Base-by-base conservation (phyloP, 192 early-diverging fungal species). In the Lobosporangium transversale region DNA sequence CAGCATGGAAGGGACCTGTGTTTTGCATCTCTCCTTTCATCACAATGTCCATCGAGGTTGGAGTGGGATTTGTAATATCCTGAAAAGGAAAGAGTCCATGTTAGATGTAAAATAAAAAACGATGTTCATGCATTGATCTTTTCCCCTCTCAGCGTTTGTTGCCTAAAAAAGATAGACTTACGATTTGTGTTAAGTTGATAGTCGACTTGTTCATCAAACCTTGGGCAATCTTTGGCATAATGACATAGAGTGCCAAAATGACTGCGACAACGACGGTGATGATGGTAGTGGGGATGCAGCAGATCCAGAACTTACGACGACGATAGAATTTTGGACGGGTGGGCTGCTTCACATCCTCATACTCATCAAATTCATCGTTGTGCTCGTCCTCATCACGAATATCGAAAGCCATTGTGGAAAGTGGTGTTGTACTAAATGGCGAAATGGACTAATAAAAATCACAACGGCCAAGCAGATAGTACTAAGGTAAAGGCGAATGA, bases 221-320 rank as follows among this genome's bases (percentile, higher is more conserved):
- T 51, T 86, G 81, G 12, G 80, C 79, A 62, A 86, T 82, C 65
- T 78, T 80, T 27, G 85, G 85, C 69, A 86, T 82, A 33, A 78
- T 64, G 7, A 86, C 85, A 61, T 84, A 84, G 33, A 82, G 47
- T 12, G 78, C 53, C 30, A 86, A 26, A 33, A 78, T 48, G 11
- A 86, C 76, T 14, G 79, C 54, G 26, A 83, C 76, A 32, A 82
- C 53, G 31, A 83, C 40, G 20, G 58, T 11, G 20, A 86, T 64
- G 45, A 80, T 68, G 1, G 57, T 75, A n/a, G 67, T 68, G 21
- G 78, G 64, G 37, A 58, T 53, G 60, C 85, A 86, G 33, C 62
- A 75, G 12, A 78, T 68, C 85, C 83, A 84, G 40, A 73, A 84
- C 35, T 82, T 83, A 26, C 73, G 76, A 18, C 80, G 73, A 26